Evolutionary conservation across 208 protist genomes (phyloP).

Genomic region (Angomonas deanei): DNA sequence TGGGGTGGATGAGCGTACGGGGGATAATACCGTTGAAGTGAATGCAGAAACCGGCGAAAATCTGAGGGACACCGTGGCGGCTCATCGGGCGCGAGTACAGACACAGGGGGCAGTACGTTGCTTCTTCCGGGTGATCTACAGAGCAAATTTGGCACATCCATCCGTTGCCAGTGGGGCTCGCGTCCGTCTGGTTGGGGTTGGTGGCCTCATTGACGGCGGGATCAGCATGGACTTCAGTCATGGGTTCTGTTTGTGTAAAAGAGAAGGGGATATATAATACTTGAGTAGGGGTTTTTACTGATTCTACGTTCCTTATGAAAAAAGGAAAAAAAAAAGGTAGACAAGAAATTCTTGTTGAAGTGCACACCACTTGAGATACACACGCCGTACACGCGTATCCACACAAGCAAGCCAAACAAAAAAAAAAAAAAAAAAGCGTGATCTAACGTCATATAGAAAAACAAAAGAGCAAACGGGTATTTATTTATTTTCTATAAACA

Average conservation of each 20-base stretch:
- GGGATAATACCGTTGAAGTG: conserved; percentile 90
- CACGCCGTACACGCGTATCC: no score
- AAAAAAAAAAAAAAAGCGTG: conserved; percentile 3
- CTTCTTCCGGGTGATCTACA: conserved; percentile 34
- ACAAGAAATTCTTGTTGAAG: not conserved
- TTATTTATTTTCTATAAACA: not conserved
- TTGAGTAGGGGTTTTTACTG: not conserved
- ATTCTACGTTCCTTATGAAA: no score
- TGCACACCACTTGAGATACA: no score
- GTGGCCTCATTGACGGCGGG: no score
- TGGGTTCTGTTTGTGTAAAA: not conserved
- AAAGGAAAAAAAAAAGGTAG: not conserved
- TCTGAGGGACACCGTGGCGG: conserved; percentile 68
- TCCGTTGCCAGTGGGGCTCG: conserved; percentile 1
- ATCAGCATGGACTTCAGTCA: not conserved
- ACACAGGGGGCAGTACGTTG: conserved; percentile 68
- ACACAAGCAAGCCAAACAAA: conserved; percentile 5
- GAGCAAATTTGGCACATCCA: conserved; percentile 62
- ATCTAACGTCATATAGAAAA: conserved; percentile 3
- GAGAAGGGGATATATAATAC: not conserved
- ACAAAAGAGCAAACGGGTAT: conserved; percentile 7
- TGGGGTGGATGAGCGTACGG: conserved; percentile 72
- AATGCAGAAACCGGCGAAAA: conserved; percentile 77
- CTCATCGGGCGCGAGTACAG: conserved; percentile 59
- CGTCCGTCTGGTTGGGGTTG: conserved; percentile 1